Evolutionary conservation across 2,329 filamentous ascomycete genomes (phyloP), one percentile per base, ranked within the genome.

Genomic region (Akanthomyces muscarius): DNA sequence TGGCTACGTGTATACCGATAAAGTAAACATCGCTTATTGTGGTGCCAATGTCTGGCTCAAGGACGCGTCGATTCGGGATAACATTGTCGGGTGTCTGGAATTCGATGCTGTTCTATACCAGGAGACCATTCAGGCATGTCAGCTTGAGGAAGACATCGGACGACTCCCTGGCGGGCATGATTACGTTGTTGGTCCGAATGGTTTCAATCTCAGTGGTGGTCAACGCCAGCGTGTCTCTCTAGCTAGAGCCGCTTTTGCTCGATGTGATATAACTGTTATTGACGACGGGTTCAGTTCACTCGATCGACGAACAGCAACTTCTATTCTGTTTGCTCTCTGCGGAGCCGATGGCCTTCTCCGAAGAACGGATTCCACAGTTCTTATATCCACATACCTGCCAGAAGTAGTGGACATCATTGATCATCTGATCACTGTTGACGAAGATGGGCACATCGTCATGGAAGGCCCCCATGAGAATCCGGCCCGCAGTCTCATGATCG

Each of bases 201-300:
- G 58, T 0, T n/a, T 25, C 18, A 62, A 50, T 16, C 51, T 62
- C 0, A 62, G 60, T 18, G 44, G 60, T 10, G 60, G 60, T 1
- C 60, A 62, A 14, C 30, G 44, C 0, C 60, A 62, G 6, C 41
- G 60, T 4, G 44, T 62, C 4, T 47, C 57, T 5, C 36, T 60
- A 2, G 57, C 57, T 7, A 42, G 57, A 33, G 47, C 57, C 14
- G 57, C 25, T 13, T 60, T 60, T 33, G 45, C 57, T 1, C 23
- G 23, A 8, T 60, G 47, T 8, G 47, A 52, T 1, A 52, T 52
- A 5, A 60, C 57, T 0, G 33, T 60, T 2, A 60, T 60, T 7
- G 47, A 60, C 28, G 57, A 60, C 4, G n/a, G 47, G 4, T 42
- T 51, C 3, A 60, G 57, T 21, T 18, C 57, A 2, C 57, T 60